Evolutionary conservation across 2,329 filamentous ascomycete genomes (phyloP).

Genomic region (Cryphonectria nitschkei): DNA sequence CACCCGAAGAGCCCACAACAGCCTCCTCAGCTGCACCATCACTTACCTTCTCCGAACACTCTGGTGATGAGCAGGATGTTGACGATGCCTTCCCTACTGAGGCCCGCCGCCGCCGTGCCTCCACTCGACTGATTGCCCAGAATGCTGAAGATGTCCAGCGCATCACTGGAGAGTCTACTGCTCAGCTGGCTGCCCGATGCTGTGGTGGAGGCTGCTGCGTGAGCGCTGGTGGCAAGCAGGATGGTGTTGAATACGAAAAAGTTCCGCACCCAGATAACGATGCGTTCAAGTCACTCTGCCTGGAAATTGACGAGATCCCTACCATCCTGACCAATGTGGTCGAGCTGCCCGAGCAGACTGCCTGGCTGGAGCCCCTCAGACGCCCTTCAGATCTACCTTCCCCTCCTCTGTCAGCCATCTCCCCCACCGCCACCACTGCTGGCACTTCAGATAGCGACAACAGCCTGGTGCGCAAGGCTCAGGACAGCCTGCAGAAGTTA

Average conservation of each 20-base stretch:
- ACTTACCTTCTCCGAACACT: slow-evolving; percentile 63
- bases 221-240: slow-evolving; percentile 48
- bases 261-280: slow-evolving; percentile 74
- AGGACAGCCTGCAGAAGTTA: slow-evolving; percentile 34
- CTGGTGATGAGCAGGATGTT: slow-evolving; percentile 57
- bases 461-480: slow-evolving; percentile 30
- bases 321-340: slow-evolving; percentile 72
- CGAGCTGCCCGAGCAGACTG: slow-evolving; percentile 74
- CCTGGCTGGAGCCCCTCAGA: slow-evolving; percentile 67
- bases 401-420: slow-evolving; percentile 54
- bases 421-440: slow-evolving; percentile 37
- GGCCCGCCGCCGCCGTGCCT: slow-evolving; percentile 64
- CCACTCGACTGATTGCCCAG: slow-evolving; percentile 69
- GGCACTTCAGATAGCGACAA: slow-evolving; percentile 44
- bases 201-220: slow-evolving; percentile 69
- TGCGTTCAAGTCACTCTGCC: slow-evolving; percentile 77
- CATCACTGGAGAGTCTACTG: slow-evolving; percentile 66
- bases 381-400: slow-evolving; percentile 43
- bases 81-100: slow-evolving; percentile 52
- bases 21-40: slow-evolving; percentile 61
- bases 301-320: slow-evolving; percentile 77
- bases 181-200: slow-evolving; percentile 64
- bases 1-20: slow-evolving; percentile 46
- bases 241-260: slow-evolving; percentile 55
- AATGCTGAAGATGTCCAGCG: slow-evolving; percentile 65